These are phyloP conservation scores for Suhomyces canberraensis DNA, from an alignment of 805 yeast species.

Conservation along the genomic window DNA sequence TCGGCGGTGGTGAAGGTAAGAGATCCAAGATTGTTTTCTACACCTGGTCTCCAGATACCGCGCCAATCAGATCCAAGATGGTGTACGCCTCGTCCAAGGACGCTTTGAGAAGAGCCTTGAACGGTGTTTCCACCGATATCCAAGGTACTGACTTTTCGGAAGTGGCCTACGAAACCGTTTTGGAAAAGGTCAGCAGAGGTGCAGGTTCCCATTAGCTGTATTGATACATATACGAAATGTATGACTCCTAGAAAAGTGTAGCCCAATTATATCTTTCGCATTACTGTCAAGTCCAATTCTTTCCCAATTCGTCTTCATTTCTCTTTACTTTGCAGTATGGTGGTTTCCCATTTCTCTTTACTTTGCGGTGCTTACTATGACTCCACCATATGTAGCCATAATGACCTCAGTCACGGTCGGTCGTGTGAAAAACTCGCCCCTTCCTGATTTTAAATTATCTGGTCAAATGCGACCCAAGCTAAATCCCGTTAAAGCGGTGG, in stretches of 20 bases:
- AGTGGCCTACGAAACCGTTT: constrained; percentile 90
- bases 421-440: too few species aligned
- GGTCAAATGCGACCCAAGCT: too few species aligned
- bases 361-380: too few species aligned
- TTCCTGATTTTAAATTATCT: too few species aligned
- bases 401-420: too few species aligned
- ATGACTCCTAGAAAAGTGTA: background rate
- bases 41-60: constrained; percentile 98
- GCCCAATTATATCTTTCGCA: too few species aligned
- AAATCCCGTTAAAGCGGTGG: too few species aligned
- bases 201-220: constrained; percentile 43
- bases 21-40: constrained; percentile 67
- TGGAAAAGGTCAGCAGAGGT: constrained; percentile 84
- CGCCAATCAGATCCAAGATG: constrained; percentile 95
- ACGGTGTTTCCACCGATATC: constrained; percentile 89
- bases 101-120: constrained; percentile 94
- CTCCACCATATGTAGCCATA: too few species aligned
- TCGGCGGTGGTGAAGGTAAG: constrained; percentile 89
- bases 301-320: too few species aligned
- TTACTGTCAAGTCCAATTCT: too few species aligned
- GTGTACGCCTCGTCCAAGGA: constrained; percentile 98
- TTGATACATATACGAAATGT: background rate
- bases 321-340: too few species aligned
- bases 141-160: constrained; percentile 98
- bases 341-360: too few species aligned